Evolutionary conservation across 2,329 filamentous ascomycete species (phyloP), one percentile per base, ranked within the genome.

Genomic region (Hirsutella minnesotensis): DNA sequence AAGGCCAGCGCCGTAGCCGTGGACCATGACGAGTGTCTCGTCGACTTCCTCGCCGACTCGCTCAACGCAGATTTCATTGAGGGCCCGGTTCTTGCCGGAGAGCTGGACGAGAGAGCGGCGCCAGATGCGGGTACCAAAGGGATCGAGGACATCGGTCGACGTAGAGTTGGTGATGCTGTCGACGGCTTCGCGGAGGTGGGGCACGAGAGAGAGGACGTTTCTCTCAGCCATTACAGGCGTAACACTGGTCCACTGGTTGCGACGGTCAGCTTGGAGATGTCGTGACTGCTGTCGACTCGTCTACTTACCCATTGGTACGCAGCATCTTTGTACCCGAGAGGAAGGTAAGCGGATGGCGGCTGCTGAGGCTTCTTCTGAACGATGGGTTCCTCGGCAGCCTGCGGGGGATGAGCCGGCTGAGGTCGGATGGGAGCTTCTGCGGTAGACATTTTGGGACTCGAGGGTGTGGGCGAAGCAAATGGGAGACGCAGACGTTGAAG

Each of bases 21-120:
- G 92, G 4, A 98, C 69, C 78, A 98, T 94, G 37, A 98, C 90
- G 15, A 98, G 70, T 36, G 86, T 92, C 56, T 96, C 82, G 38
- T 94, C 82, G 0, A 79, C 76, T 4, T 81, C 64, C 57, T 95
- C 89, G 30, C 80, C 86, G 1, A 87, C 66, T 40, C 89, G 75
- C 65, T 95, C 86, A 2, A 98, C 78, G 1, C 85, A 88, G 60
- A 95, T 92, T 58, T 98, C 92, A 57, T 98, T 96, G 48, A 98
- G 63, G 3, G 81, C 84, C 40, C 92, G 79, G 58, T 94, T 79
- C 61, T 88, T 92, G 42, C 92, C 92, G 15, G 82, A 79, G 44
- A 98, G 70, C 49, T 81, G 68, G 10, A 98, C 86, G 70, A 95
- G 81, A 46, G 83, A 81, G 29, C 86, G 88, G 49, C 82, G 77